Evolutionary conservation across 345 rosid genomes (phyloP), one percentile per base, ranked within the genome.

Genomic region (Fremontodendron californicum): DNA sequence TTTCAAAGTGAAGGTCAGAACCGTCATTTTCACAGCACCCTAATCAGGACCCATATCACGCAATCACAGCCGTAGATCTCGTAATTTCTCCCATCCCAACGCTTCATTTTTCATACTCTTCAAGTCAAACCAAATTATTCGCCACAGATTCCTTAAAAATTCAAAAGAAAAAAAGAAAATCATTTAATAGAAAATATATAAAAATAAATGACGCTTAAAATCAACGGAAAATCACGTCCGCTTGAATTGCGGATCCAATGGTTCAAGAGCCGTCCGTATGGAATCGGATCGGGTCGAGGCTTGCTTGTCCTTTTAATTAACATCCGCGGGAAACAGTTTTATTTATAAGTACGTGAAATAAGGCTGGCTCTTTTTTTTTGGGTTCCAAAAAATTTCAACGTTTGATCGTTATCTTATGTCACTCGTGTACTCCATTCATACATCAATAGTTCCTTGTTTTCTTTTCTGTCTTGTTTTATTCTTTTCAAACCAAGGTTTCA

Each of bases 361-460:
- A 29, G 58, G 8, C 3, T 16, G 3, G 1, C 42, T 21, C 0
- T 33, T 16, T 62, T 15, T 62, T 63, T 35, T 19, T 16, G 65
- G n/a, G 16, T 33, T 68, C 64, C 43, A 19, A 42, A 40, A 27
- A 16, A 4, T 66, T 55, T 69, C 66, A 77, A 19, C 67, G 29
- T 42, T 55, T 67, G 74, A 77, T 77, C 66, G 55, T 77, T 77
- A 77, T 68, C 74, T 68, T 75, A 18, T 19, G 54, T 48, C 79
- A 52, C 66, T 42, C 31, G 74, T 54, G 67, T 77, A 77, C 75
- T 67, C 79, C 75, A 77, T 77, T 55, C 31, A n/a, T 33, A 18
- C 70, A 60, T 1, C 67, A 51, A 23, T 42, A 39, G 37, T 75
- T 75, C 55, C 35, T 19, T 43, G 42, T 18, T 48, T 45, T 4